Evolutionary conservation across 495 filamentous ascomycete species (phyloP), one percentile per base, ranked within the genome.

Genomic region (Penicillium lividum): DNA sequence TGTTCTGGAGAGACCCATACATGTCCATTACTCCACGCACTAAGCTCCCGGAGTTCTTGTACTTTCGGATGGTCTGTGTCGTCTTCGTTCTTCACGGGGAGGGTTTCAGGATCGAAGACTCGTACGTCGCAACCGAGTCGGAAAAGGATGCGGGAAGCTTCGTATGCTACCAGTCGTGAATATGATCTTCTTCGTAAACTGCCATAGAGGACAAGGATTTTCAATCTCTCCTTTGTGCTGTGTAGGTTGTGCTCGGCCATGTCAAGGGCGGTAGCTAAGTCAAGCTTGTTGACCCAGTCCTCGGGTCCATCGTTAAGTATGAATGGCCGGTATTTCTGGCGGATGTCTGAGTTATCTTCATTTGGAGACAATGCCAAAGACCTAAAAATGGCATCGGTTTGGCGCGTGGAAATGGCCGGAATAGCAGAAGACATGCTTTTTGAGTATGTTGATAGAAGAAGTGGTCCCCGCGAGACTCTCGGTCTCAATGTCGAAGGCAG

Each of bases 1-100:
- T 90, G 86, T 64, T 90, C 87, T 0, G 86, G 87, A 4, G 82
- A 84, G 8, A 85, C 73, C 87, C 86, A 89, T 13, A 90, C 54
- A 67, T 90, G 86, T 0, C 86, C 87, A 61, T 90, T 86, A 56
- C 84, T 88, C 87, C 87, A 90, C 9, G 57, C 61, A 54, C 81
- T 86, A 8, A 90, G 77, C 5, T 81, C 75, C 13, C 87, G 76
- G 18, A 90, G 80, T 63, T 90, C 87, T 58, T 84, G 83, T 2
- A 89, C 87, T 49, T 88, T 87, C 0, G 77, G 69, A 65, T 90
- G 86, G 16, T 54, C 59, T 51, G 81, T 75, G 8, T 84, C 80
- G 25, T 73, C 74, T 56, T 86, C 84, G 59, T 89, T 86, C 65
- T 88, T 87, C 36, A 87, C 72, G 0, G 87, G 87, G 6, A 89